Conservation (phyloP, 805 yeast species). For the Kazachstania bromeliacearum region DNA sequence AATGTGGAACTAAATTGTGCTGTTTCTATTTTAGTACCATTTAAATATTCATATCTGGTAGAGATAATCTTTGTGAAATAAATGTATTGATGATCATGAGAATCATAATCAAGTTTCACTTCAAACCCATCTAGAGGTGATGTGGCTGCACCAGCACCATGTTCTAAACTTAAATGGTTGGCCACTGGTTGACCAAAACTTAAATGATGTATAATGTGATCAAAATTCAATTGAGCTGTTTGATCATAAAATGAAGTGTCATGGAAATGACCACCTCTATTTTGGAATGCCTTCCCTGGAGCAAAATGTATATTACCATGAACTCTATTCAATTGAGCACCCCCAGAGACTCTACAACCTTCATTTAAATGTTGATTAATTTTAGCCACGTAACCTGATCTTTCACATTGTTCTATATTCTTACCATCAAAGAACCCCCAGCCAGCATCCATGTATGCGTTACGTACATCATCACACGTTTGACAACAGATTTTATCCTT, state of each 20-base stretch:
- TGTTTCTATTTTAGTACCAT: slow-evolving; percentile 46
- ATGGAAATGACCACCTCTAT: slow-evolving; percentile 57
- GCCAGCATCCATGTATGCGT: slow-evolving; percentile 63
- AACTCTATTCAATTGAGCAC: slow-evolving; percentile 70
- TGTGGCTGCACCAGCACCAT: slow-evolving; percentile 23
- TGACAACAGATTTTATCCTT: slow-evolving; percentile 63
- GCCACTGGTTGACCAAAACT: slow-evolving; percentile 55
- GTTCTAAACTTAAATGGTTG: slow-evolving; percentile 6
- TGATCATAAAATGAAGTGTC: slow-evolving; percentile 67
- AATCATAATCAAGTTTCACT: slow-evolving; percentile 23
- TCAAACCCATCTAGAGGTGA: slow-evolving; percentile 61
- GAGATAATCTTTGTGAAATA: slow-evolving; percentile 87
- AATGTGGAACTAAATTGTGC: slow-evolving; percentile 84
- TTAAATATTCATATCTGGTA: slow-evolving; percentile 68
- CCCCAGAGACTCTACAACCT: slow-evolving; percentile 84
- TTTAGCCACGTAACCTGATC: slow-evolving; percentile 69
- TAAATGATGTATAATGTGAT: slow-evolving; percentile 70
- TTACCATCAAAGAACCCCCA: slow-evolving; percentile 92
- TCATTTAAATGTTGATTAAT: slow-evolving; percentile 54
- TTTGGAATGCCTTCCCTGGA: slow-evolving; percentile 72
- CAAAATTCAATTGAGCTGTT: slow-evolving; percentile 57
- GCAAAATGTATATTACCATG: slow-evolving; percentile 93
- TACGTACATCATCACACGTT: slow-evolving; percentile 68
- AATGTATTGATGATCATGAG: slow-evolving; percentile 56
- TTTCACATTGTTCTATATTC: slow-evolving; percentile 82